These are phyloP conservation scores for Starmerella bombicola DNA, from an alignment of 805 yeast species.

Conservation along the genomic window DNA sequence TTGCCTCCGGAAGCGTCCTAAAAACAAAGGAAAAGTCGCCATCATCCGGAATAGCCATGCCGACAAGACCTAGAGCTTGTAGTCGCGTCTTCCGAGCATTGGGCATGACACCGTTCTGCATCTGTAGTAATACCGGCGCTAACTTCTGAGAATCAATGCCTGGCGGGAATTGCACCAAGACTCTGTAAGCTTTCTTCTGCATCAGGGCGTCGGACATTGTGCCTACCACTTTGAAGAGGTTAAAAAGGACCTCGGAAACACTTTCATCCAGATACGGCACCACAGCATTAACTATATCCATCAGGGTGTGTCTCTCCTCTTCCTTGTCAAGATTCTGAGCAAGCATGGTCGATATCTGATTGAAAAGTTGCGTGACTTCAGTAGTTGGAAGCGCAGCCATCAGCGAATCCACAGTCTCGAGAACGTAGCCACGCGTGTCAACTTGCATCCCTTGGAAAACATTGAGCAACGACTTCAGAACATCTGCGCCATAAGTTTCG, in stretches of 20 bases:
- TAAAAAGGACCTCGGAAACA: constrained; percentile 14
- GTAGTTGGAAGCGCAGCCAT: constrained; percentile 53
- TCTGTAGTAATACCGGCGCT: constrained; percentile 38
- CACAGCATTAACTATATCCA: constrained; percentile 83
- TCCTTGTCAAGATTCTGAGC: constrained; percentile 32
- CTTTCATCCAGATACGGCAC: constrained; percentile 53
- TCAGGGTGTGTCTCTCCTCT: constrained; percentile 60
- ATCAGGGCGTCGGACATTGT: constrained; percentile 38
- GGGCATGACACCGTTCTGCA: constrained; percentile 37
- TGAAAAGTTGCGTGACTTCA: constrained; percentile 64
- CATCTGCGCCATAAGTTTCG: constrained; percentile 44
- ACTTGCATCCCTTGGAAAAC: constrained; percentile 79
- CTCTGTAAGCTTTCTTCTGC: constrained; percentile 80
- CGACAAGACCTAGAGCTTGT: constrained; percentile 47
- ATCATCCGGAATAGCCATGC: constrained; percentile 48
- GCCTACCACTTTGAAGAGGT: constrained; percentile 19
- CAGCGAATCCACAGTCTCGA: constrained; percentile 77
- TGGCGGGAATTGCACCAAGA: constrained; percentile 53
- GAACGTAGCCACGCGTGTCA: constrained; percentile 68
- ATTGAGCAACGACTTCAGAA: constrained; percentile 79
- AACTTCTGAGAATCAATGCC: constrained; percentile 37
- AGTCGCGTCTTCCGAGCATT: constrained; percentile 77
- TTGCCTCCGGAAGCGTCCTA: constrained; percentile 70
- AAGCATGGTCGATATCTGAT: constrained; percentile 70
- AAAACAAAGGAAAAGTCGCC: constrained; percentile 65